Evolutionary conservation across 805 yeast genomes (phyloP).

Genomic region (Candida ovalis): DNA sequence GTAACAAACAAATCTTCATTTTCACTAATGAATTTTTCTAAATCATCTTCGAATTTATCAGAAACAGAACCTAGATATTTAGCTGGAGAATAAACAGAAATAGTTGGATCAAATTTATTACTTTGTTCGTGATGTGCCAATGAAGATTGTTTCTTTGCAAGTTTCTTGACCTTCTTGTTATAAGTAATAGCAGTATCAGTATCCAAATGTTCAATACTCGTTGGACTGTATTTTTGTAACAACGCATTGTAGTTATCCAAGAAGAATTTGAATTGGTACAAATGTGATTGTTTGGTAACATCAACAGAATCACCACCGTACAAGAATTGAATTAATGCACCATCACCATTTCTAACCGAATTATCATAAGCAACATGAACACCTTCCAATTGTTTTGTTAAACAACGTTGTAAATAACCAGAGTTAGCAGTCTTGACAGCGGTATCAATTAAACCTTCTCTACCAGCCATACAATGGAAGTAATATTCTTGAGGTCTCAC

Average conservation of each 20-base stretch:
- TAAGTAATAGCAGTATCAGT: slow-evolving; percentile 78
- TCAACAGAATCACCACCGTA: slow-evolving; percentile 98
- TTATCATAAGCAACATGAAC: slow-evolving; percentile 92
- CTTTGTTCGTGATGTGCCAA: slow-evolving; percentile 60
- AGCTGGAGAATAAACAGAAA: slow-evolving; percentile 82
- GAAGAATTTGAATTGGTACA: slow-evolving; percentile 92
- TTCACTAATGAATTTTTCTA: slow-evolving; percentile 63
- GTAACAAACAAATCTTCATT: slow-evolving; percentile 55
- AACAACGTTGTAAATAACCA: slow-evolving; percentile 97
- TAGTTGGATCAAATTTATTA: slow-evolving; percentile 79
- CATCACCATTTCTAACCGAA: slow-evolving; percentile 93
- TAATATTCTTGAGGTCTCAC: slow-evolving; percentile 97
- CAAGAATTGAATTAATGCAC: slow-evolving; percentile 86
- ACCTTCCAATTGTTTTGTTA: slow-evolving; percentile 97
- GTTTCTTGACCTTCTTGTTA: slow-evolving; percentile 77
- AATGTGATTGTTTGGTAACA: slow-evolving; percentile 89
- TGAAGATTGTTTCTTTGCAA: slow-evolving; percentile 56
- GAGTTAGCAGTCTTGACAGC: slow-evolving; percentile 98
- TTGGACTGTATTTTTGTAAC: slow-evolving; percentile 82
- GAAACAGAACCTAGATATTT: slow-evolving; percentile 91
- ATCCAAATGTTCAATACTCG: slow-evolving; percentile 71
- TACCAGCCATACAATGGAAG: slow-evolving; percentile 99
- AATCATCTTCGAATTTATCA: slow-evolving; percentile 76
- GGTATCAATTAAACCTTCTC: slow-evolving; percentile 99
- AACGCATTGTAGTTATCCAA: slow-evolving; percentile 85